These are phyloP conservation scores for Microcyclospora pomicola DNA, from an alignment of 2,329 filamentous ascomycete species.

Conservation along the genomic window DNA sequence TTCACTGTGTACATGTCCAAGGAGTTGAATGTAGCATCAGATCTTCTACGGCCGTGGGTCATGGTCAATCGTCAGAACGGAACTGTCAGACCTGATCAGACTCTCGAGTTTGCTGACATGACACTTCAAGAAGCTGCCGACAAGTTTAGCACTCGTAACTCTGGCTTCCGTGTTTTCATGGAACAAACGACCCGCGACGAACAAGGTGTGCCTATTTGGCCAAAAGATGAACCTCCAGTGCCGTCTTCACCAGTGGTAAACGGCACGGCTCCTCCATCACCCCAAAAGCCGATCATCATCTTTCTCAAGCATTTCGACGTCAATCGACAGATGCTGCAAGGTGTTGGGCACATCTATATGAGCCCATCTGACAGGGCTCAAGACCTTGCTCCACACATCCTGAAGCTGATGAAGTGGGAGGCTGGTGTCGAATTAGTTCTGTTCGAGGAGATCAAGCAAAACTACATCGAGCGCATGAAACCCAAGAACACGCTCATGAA, in stretches of 20 bases:
- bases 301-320: constrained; percentile 89
- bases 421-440: constrained; percentile 55
- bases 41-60: constrained; percentile 71
- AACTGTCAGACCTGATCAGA: constrained; percentile 79
- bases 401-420: constrained; percentile 75
- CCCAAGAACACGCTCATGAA: constrained; percentile 76
- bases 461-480: constrained; percentile 93
- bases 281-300: constrained; percentile 54
- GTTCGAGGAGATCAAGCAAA: constrained; percentile 95
- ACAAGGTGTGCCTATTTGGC: constrained; percentile 61
- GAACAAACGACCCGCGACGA: constrained; percentile 59
- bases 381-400: constrained; percentile 65
- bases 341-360: constrained; percentile 75
- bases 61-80: constrained; percentile 99
- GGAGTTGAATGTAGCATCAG: constrained; percentile 54
- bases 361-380: constrained; percentile 75
- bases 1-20: constrained; percentile 57
- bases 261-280: constrained; percentile 22
- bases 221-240: constrained; percentile 45
- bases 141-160: constrained; percentile 55
- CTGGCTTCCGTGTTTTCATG: constrained; percentile 68
- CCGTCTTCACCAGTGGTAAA: constrained; percentile 28
- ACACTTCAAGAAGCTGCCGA: constrained; percentile 51
- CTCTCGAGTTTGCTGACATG: constrained; percentile 62
- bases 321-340: constrained; percentile 58